Base-by-base conservation (phyloP, 2,329 filamentous ascomycete genomes). In the Trichoderma gracile region DNA sequence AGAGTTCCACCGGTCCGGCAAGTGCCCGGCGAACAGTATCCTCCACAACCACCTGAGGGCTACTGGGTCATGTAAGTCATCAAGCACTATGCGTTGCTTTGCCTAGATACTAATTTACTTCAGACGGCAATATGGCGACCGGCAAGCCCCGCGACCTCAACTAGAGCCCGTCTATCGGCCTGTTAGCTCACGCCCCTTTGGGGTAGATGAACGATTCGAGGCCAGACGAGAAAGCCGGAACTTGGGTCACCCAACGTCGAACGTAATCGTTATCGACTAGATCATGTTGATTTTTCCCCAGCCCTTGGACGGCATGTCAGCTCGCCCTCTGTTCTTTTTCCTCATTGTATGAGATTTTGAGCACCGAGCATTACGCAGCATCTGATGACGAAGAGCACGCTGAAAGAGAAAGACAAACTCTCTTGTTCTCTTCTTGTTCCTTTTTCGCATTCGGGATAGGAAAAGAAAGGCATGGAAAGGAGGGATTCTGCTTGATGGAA, bases 11-110 rank as follows among this genome's bases (percentile, higher is more conserved):
- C 68, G 27, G 40, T 64, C 65, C 68, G 68, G 19, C 56, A 64
- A 62, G 61, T 68, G 52, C 55, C 67, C 3, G 53, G 58, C 47
- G 61, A 65, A 33, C 53, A 47, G 21, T 12, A 59, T 66, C 60
- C 55, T 52, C 38, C 64, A 57, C 38, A 65, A 55, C 52, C 66
- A 66, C 49, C 65, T 14, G 67, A 71, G 38, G 65, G 64, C 53
- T 69, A 68, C n/a, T 66, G 65, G 65, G 70, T 72, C 38, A 63
- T 71, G 72, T 73, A 67, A 68, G 72, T 68, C 58, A 49, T 3
- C 43, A 21, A 19, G 12, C 30, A 14, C 5, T 14, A 12, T 12
- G 8, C 5, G 15, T 27, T 25, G 17, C 5, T 40, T 38, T 57
- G 59, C 38, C 30, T 7, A 23, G 3, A 33, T 61, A n/a, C 71